Conservation (phyloP, 768 basidiomycete genomes). For the Boletus sp. region DNA sequence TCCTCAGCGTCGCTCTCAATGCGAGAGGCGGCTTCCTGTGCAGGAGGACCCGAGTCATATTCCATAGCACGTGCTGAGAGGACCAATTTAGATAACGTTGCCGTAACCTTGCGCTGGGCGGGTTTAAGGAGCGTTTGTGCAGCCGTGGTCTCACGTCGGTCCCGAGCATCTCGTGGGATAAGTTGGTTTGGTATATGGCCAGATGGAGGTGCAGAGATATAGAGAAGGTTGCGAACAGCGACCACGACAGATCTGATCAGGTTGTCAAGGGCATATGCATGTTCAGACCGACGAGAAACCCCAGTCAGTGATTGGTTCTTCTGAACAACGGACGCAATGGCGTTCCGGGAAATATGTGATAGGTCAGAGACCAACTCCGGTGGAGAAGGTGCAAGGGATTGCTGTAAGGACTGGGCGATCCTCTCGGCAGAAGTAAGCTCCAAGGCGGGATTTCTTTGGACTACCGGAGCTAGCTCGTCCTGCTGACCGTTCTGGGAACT, state of each 20-base stretch:
- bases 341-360: constrained; percentile 52
- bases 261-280: constrained; percentile 58
- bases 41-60: constrained; percentile 67
- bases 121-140: constrained; percentile 69
- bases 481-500: constrained; percentile 31
- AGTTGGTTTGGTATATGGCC: constrained; percentile 60
- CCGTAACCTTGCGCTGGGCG: constrained; percentile 81
- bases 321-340: constrained; percentile 59
- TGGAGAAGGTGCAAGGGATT: constrained; percentile 53
- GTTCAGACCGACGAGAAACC: constrained; percentile 47
- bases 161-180: constrained; percentile 49
- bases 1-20: constrained; percentile 77
- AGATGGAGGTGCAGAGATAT: constrained; percentile 56
- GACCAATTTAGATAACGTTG: constrained; percentile 85
- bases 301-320: constrained; percentile 53
- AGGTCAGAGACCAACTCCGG: constrained; percentile 63
- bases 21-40: constrained; percentile 62
- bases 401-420: constrained; percentile 64
- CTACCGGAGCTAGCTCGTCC: constrained; percentile 16
- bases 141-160: constrained; percentile 41
- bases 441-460: constrained; percentile 24
- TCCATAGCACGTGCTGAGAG: constrained; percentile 88
- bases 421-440: constrained; percentile 67
- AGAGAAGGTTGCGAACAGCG: constrained; percentile 79
- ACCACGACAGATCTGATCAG: constrained; percentile 62